Evolutionary conservation across 495 filamentous ascomycete genomes (phyloP).

Genomic region (Hyaloscypha hepaticicola): DNA sequence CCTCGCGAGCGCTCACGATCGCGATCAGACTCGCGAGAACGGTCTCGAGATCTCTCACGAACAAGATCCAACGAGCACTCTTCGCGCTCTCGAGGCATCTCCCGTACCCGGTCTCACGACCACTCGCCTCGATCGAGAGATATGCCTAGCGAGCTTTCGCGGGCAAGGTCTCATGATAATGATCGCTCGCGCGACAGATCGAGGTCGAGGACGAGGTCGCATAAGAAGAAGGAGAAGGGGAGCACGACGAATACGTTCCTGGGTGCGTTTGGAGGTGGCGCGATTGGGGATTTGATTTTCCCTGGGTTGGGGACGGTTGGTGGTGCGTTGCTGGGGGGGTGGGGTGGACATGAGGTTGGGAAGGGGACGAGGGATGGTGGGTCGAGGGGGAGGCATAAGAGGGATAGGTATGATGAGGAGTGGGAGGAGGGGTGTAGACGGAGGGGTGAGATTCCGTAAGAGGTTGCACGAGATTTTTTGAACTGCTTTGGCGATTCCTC

Average conservation of each 20-base stretch:
- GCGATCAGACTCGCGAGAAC: not conserved
- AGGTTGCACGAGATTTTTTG: not conserved
- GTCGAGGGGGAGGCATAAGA: conserved; percentile 5
- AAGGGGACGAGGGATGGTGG: not conserved
- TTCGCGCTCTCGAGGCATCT: not conserved
- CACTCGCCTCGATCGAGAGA: not conserved
- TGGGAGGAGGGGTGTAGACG: conserved; percentile 18
- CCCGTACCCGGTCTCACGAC: not conserved
- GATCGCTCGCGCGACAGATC: not conserved
- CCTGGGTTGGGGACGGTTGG: conserved; percentile 24
- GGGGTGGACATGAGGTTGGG: conserved; percentile 14
- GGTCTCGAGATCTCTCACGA: not conserved
- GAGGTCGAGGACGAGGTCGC: not conserved
- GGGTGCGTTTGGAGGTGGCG: conserved; percentile 22
- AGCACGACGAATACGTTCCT: conserved; percentile 13
- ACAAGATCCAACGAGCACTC: not conserved
- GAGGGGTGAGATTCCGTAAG: conserved; percentile 20
- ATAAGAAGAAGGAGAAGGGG: not conserved
- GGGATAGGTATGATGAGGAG: conserved; percentile 21
- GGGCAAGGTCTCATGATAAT: not conserved
- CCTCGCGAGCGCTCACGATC: not conserved
- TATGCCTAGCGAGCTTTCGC: not conserved
- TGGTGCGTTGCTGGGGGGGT: conserved; percentile 23
- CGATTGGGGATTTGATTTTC: conserved; percentile 22
- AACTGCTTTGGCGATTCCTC: not conserved